These are phyloP conservation scores for Isatis lusitanica DNA, from an alignment of 441 rosid genomes.

Conservation along the genomic window DNA sequence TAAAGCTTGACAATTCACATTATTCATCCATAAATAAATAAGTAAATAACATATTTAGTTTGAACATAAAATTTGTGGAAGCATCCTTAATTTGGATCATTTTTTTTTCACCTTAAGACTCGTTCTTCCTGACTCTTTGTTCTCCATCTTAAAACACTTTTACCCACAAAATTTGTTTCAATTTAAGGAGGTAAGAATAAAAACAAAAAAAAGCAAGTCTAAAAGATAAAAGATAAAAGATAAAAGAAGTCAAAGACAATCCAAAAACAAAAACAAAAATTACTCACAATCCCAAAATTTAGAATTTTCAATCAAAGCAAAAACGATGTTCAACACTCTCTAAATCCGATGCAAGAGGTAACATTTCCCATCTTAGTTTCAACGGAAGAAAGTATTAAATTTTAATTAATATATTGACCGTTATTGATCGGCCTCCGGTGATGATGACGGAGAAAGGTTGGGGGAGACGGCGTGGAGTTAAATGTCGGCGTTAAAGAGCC, in stretches of 20 bases:
- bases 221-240: background rate
- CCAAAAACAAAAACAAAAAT: background rate
- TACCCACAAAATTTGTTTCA: constrained; percentile 15
- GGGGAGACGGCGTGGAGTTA: constrained; percentile 43
- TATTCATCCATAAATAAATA: background rate
- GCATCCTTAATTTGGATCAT: constrained; percentile 18
- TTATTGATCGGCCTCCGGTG: background rate
- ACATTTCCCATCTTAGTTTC: background rate
- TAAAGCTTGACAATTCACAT: background rate
- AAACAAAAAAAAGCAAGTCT: background rate
- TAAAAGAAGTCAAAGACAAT: background rate
- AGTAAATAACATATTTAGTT: background rate
- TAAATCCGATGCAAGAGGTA: constrained; percentile 38
- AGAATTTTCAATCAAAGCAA: background rate
- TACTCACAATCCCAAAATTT: background rate
- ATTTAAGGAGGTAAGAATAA: background rate
- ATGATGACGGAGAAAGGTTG: constrained; percentile 24
- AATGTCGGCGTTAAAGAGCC: constrained; percentile 58
- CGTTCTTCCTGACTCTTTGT: constrained; percentile 24
- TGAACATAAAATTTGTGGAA: background rate
- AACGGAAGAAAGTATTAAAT: background rate
- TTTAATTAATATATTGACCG: background rate
- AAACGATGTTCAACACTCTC: constrained; percentile 16
- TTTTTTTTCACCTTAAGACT: constrained; percentile 23
- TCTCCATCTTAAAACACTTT: background rate